Conservation (phyloP, 129 eudicot species). For the Solidago caesia region DNA sequence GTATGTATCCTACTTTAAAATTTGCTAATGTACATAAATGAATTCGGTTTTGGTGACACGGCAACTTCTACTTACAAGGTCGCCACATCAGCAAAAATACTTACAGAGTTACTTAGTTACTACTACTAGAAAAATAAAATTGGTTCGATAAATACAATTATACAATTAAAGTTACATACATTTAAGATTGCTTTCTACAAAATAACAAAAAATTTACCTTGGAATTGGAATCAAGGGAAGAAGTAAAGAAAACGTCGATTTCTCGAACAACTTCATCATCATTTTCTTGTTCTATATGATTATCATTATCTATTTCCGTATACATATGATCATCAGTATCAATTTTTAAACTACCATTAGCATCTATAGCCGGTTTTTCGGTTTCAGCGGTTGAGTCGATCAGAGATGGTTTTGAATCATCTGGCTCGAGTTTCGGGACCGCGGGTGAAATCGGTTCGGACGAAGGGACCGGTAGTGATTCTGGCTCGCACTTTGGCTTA, state of each 20-base stretch:
- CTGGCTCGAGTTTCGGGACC: slow-evolving; percentile 42
- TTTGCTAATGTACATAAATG: too few relatives aligned
- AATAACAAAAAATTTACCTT: slow-evolving; percentile 30
- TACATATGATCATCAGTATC: slow-evolving; percentile 24
- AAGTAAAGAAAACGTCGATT: slow-evolving; percentile 63
- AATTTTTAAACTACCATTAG: slow-evolving; percentile 29
- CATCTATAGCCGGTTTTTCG: slow-evolving; percentile 19
- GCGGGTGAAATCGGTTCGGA: slow-evolving; percentile 9
- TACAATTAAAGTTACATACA: neutral
- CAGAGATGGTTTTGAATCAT: slow-evolving; percentile 20
- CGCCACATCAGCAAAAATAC: too few relatives aligned
- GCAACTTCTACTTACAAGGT: too few relatives aligned
- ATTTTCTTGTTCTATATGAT: slow-evolving; percentile 16
- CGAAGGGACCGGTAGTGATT: slow-evolving; percentile 6
- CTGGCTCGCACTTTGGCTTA: slow-evolving; percentile 49
- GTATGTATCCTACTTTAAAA: too few relatives aligned
- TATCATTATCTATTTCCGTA: slow-evolving; percentile 38
- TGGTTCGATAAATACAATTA: neutral
- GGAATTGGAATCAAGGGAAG: slow-evolving; percentile 44
- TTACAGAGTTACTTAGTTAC: too few relatives aligned
- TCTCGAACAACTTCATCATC: slow-evolving; percentile 55
- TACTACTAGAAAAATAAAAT: too few relatives aligned
- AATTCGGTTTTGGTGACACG: too few relatives aligned
- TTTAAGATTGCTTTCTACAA: neutral
- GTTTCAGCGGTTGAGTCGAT: slow-evolving; percentile 6